These are phyloP conservation scores for Eimeria praecox DNA, from an alignment of 169 alveolate genomes.

Conservation along the genomic window DNA sequence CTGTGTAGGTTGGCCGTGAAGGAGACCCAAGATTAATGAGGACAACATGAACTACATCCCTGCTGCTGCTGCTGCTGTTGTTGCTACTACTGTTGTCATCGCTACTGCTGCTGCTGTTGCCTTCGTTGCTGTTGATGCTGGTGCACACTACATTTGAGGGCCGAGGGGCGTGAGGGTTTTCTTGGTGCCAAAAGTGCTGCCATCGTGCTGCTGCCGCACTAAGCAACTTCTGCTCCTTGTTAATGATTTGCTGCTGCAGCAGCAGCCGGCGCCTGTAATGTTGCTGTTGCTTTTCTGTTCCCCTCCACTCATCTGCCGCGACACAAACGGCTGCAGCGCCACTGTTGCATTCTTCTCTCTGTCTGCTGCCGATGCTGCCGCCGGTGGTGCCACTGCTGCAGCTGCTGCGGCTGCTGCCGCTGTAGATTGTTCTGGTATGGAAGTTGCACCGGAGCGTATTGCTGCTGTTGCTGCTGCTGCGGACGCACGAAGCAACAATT, in stretches of 20 bases:
- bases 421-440: not conserved
- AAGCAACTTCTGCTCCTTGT: conserved; percentile 28
- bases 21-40: conserved; percentile 76
- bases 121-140: not conserved
- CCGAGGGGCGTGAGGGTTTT: conserved; percentile 26
- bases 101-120: conserved; percentile 8
- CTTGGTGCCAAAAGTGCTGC: conserved; percentile 36
- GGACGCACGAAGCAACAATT: conserved; percentile 29
- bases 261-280: not conserved
- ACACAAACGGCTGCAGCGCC: not conserved
- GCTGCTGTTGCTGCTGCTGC: conserved; percentile 29
- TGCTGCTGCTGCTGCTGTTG: conserved; percentile 42
- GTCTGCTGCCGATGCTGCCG: not conserved
- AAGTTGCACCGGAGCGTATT: conserved; percentile 7
- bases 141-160: not conserved
- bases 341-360: not conserved
- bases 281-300: not conserved
- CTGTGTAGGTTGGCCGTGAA: conserved; percentile 44
- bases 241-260: not conserved
- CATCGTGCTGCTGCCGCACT: conserved; percentile 11
- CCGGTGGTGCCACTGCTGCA: too few relatives aligned
- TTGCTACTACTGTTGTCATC: not conserved
- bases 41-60: conserved; percentile 45
- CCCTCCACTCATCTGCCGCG: conserved; percentile 30
- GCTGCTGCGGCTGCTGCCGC: conserved; percentile 26